Evolutionary conservation across 169 alveolate species (phyloP).

Genomic region (Plasmodium billcollinsi): DNA sequence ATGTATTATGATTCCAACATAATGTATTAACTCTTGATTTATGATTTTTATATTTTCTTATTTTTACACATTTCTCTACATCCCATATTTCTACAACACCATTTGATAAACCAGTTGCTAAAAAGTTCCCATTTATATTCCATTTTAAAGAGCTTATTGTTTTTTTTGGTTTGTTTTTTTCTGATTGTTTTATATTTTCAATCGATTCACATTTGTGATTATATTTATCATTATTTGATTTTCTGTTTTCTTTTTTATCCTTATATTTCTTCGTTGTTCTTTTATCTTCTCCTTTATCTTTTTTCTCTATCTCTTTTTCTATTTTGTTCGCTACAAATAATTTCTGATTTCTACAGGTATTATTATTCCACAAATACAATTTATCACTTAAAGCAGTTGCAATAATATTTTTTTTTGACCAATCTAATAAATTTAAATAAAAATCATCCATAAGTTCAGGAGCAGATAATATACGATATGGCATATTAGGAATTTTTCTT

Average conservation of each 20-base stretch:
- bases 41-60: constrained; percentile 89
- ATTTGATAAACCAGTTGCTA: constrained; percentile 92
- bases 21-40: constrained; percentile 92
- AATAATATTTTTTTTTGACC: constrained; percentile 86
- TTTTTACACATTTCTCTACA: constrained; percentile 72
- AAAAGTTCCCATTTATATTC: constrained; percentile 87
- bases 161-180: constrained; percentile 65
- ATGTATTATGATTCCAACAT: constrained; percentile 88
- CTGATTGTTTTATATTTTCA: no score
- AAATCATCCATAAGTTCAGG: constrained; percentile 90
- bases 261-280: no score
- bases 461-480: constrained; percentile 80
- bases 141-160: constrained; percentile 91
- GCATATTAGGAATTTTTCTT: constrained; percentile 73
- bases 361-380: constrained; percentile 87
- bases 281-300: not conserved
- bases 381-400: constrained; percentile 86
- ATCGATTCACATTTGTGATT: no score
- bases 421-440: constrained; percentile 88
- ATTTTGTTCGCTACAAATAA: constrained; percentile 17
- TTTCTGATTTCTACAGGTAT: constrained; percentile 24
- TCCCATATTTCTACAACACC: constrained; percentile 92
- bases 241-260: constrained; percentile 8
- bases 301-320: constrained; percentile 1
- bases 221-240: no score